These are phyloP conservation scores for Bonia amplexicaulis DNA, from an alignment of 176 grass and related monocot species.

Conservation along the genomic window DNA sequence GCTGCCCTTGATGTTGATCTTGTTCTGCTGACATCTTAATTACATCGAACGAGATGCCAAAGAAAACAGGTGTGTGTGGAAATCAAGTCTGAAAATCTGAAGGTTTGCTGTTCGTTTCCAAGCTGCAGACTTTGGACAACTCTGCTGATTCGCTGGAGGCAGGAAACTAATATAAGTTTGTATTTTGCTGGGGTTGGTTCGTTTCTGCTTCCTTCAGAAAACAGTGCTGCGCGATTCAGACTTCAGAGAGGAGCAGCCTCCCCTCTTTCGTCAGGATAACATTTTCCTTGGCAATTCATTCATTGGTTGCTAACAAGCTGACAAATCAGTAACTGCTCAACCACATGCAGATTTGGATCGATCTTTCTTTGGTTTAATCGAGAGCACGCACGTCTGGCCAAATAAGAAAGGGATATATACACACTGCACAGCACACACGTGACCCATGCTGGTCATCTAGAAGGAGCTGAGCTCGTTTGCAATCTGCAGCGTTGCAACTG, in stretches of 20 bases:
- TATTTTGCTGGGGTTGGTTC: neutral
- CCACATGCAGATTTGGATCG: slow-evolving; percentile 1
- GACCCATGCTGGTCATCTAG: neutral
- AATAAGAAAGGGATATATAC: neutral
- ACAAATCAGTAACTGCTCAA: neutral
- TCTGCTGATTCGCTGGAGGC: neutral
- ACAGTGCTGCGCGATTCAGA: neutral
- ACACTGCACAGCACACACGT: neutral
- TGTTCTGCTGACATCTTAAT: neutral
- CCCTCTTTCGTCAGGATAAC: neutral
- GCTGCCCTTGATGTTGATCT: neutral
- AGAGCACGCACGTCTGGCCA: neutral
- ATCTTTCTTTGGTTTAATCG: neutral
- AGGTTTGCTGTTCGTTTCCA: neutral
- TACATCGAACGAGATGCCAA: neutral
- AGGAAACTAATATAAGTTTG: neutral
- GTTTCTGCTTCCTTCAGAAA: neutral
- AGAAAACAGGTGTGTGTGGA: neutral
- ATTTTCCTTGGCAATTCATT: neutral
- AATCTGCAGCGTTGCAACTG: neutral
- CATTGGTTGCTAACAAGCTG: neutral
- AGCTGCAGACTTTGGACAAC: neutral
- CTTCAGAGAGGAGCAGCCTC: neutral
- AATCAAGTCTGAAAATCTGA: neutral
- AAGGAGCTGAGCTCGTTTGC: neutral